Percentiles rank a stretch among this genome's conserved stretches.
Conservation (phyloP, 495 filamentous ascomycete species). For the Aspergillus coremiiformis region DNA sequence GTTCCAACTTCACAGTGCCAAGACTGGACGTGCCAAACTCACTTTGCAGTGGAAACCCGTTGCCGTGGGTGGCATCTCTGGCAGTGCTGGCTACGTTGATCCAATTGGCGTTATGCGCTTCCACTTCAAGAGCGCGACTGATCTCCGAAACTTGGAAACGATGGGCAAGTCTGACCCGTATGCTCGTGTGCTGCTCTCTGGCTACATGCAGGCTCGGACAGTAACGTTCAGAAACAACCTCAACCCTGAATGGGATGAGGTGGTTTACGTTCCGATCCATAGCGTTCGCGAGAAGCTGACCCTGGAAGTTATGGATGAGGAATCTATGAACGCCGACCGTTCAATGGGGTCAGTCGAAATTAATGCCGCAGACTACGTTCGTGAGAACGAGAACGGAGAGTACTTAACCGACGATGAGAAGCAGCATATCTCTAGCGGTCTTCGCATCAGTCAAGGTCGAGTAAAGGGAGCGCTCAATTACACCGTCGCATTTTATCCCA, state of each 20-base stretch:
- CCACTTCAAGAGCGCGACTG: constrained; percentile 75
- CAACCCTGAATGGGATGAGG: constrained; percentile 92
- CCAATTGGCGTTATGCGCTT: constrained; percentile 92
- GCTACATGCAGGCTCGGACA: constrained; percentile 80
- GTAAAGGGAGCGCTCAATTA: constrained; percentile 78
- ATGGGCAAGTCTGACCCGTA: constrained; percentile 98
- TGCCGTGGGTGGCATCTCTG: constrained; percentile 63
- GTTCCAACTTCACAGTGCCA: constrained; percentile 80
- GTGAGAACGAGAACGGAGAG: constrained; percentile 68
- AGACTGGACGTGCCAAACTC: constrained; percentile 82
- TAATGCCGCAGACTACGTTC: constrained; percentile 68
- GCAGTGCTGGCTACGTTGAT: constrained; percentile 82
- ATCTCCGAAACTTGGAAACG: constrained; percentile 86
- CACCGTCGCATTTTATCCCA: constrained; percentile 85
- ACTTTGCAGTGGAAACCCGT: constrained; percentile 92
- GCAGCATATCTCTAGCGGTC: constrained; percentile 47
- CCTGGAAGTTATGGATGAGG: constrained; percentile 94
- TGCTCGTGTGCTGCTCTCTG: constrained; percentile 77
- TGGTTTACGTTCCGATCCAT: constrained; percentile 90
- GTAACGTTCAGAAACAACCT: constrained; percentile 96
- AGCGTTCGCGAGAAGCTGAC: constrained; percentile 73
- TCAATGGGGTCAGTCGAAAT: constrained; percentile 74
- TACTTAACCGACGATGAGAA: constrained; percentile 77
- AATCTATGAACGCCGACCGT: constrained; percentile 80
- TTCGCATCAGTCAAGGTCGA: constrained; percentile 58